phyloP scores from a whole-genome alignment of 495 filamentous ascomycete species.

The Penicillium lividum region DNA sequence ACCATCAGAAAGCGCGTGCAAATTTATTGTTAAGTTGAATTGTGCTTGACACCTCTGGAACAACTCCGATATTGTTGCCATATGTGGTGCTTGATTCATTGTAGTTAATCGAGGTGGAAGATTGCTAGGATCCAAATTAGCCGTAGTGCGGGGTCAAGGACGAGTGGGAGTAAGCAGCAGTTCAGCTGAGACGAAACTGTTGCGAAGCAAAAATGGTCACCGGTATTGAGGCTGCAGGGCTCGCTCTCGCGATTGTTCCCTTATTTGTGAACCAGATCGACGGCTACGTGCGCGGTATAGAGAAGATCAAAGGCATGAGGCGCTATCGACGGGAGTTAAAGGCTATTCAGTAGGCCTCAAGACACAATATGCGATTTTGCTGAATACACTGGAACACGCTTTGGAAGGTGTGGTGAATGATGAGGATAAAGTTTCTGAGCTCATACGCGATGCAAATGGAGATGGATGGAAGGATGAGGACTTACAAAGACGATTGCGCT shows the following conservation, averaged over 20 bases:
- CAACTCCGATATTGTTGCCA: not conserved
- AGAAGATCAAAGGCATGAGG: slow-evolving; percentile 7
- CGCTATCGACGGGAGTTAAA: not conserved
- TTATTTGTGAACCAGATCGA: slow-evolving; percentile 30
- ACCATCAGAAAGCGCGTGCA: not conserved
- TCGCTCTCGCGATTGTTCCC: slow-evolving; percentile 30
- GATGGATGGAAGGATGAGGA: not conserved
- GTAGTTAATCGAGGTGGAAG: too few species aligned
- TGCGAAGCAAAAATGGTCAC: slow-evolving; percentile 14
- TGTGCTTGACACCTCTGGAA: not conserved
- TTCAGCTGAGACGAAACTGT: too few species aligned
- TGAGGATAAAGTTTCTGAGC: not conserved
- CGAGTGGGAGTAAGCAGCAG: too few species aligned
- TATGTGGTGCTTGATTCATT: not conserved
- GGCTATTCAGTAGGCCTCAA: not conserved
- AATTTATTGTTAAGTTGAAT: not conserved
- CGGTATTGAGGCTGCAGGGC: slow-evolving; percentile 28
- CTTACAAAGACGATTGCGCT: not conserved
- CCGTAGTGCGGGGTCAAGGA: too few species aligned
- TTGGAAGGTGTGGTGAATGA: not conserved
- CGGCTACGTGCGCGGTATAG: slow-evolving; percentile 26
- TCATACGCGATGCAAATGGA: not conserved
- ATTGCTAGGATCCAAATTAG: too few species aligned
- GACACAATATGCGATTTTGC: not conserved
- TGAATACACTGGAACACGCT: not conserved